Conservation (phyloP, 257 asterid species). For the Solanum phureja region DNA sequence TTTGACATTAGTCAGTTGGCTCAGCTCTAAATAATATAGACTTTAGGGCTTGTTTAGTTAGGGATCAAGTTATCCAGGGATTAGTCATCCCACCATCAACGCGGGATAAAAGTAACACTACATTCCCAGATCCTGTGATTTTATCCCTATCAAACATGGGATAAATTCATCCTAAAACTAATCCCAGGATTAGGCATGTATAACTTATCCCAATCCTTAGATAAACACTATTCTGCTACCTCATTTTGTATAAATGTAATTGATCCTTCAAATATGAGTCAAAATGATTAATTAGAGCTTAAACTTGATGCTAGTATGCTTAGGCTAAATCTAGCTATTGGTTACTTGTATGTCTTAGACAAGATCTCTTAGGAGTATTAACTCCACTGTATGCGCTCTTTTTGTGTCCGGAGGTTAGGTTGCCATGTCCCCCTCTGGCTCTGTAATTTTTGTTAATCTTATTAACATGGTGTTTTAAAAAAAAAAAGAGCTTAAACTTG, state of each 20-base stretch:
- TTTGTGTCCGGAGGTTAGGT: no score
- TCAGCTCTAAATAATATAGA: background rate
- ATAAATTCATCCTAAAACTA: no score
- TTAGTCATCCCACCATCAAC: background rate
- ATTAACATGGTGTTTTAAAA: no score
- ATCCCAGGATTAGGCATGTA: background rate
- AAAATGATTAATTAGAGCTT: background rate
- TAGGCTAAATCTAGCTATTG: no score
- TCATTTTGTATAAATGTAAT: background rate
- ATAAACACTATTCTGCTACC: background rate
- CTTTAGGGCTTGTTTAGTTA: background rate
- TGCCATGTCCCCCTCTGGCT: no score
- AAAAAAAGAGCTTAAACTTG: background rate
- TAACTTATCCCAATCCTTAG: background rate
- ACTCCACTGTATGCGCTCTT: no score
- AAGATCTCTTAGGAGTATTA: no score
- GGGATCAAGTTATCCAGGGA: background rate
- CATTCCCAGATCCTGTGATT: background rate
- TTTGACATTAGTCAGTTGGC: conserved; percentile 18
- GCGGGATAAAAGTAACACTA: background rate
- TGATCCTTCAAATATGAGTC: background rate
- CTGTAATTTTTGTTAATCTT: no score
- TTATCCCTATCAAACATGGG: background rate
- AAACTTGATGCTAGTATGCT: background rate
- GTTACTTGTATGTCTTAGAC: no score